Base-by-base conservation (phyloP, 352 stramenopile genomes). In the Pythium apleroticum region DNA sequence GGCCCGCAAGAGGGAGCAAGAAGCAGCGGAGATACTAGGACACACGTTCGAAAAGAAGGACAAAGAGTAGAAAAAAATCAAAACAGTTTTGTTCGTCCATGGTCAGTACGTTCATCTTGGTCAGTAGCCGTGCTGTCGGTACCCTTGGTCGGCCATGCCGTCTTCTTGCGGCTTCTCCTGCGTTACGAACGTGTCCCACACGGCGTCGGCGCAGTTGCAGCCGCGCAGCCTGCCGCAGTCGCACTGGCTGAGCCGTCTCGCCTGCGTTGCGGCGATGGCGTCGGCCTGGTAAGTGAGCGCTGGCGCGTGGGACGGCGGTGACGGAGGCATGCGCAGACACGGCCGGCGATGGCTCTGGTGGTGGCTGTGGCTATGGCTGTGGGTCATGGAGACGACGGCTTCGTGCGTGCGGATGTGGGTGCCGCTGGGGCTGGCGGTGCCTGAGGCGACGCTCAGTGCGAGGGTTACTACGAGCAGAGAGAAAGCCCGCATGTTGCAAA, bases 71-170 rank as follows among this genome's bases (percentile, higher is more conserved):
- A n/a, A n/a, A n/a, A n/a, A n/a, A n/a, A n/a, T n/a, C n/a, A n/a
- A n/a, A n/a, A n/a, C n/a, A n/a, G n/a, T n/a, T n/a, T n/a, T n/a
- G n/a, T n/a, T n/a, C n/a, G n/a, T n/a, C n/a, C n/a, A n/a, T n/a
- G n/a, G n/a, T n/a, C n/a, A n/a, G n/a, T n/a, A n/a, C 9, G 15
- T 41, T 41, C 8, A 17, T 12, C 33, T 41, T 15, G 12, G 7
- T 31, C 56, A 67, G 60, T 59, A 73, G 25, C 60, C 63, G 54
- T 71, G 71, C 58, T 81, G 76, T 19, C 68, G 72, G 55, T 72
- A 76, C 55, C 68, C 62, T 39, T 81, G 73, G 54, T 81, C 73
- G n/a, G 68, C 68, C 63, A 75, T 73, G 53, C 69, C 67, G 53
- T 73, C 61, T 35, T 78, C 57, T 46, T 57, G 39, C 2, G 37